These are phyloP conservation scores for Aleurites moluccanus DNA, from an alignment of 441 rosid species.

Conservation along the genomic window DNA sequence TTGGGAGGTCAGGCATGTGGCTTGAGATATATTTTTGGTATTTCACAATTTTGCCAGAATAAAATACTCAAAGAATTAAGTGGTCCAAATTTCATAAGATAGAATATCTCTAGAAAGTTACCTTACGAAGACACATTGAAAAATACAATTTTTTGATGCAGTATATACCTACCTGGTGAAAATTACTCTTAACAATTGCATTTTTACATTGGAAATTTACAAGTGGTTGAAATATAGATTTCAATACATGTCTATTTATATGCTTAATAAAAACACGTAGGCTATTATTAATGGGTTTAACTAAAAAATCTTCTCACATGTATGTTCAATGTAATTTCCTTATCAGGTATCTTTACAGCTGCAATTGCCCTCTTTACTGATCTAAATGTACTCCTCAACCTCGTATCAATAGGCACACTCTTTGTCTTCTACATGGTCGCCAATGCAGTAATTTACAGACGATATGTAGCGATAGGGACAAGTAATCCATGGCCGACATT, in stretches of 20 bases:
- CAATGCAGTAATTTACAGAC: constrained; percentile 74
- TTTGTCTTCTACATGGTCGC: constrained; percentile 97
- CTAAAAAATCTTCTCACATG: no score
- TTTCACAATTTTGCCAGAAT: no score
- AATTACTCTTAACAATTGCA: no score
- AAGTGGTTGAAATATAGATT: no score
- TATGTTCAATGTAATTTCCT: not conserved
- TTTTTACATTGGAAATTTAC: no score
- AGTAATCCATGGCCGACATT: constrained; percentile 74
- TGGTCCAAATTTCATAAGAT: not conserved
- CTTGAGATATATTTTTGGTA: not conserved
- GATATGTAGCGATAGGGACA: constrained; percentile 59
- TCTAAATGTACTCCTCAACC: constrained; percentile 69
- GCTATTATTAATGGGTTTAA: no score
- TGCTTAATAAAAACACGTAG: no score
- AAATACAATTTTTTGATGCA: no score
- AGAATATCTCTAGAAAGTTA: no score
- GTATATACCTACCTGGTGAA: no score
- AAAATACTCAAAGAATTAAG: not conserved
- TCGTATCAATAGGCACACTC: constrained; percentile 85
- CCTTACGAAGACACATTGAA: no score
- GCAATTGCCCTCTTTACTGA: constrained; percentile 74
- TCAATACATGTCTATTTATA: no score
- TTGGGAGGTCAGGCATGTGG: constrained; percentile 16
- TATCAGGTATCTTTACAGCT: constrained; percentile 82